Evolutionary conservation across 768 basidiomycete genomes (phyloP).

Genomic region (Vishniacozyma victoriae): DNA sequence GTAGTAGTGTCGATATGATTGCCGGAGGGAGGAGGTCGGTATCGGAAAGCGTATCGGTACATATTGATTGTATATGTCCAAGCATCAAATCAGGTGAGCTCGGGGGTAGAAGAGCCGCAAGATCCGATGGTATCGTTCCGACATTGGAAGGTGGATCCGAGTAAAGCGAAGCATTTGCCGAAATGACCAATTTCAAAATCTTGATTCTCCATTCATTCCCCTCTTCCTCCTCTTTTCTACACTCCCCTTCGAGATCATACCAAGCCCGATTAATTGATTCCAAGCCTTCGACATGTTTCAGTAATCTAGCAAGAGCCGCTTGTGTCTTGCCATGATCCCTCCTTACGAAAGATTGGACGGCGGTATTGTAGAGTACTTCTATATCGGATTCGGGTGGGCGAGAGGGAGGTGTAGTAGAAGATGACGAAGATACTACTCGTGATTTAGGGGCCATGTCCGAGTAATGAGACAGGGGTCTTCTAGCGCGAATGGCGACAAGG

Average conservation of each 20-base stretch:
- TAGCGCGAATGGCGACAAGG: too few relatives aligned
- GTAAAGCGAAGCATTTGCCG: slow-evolving; percentile 25
- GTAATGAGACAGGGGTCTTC: too few relatives aligned
- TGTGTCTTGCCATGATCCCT: slow-evolving; percentile 34
- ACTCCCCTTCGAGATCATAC: not conserved
- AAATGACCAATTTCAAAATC: slow-evolving; percentile 29
- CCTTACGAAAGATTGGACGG: slow-evolving; percentile 37
- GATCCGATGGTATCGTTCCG: slow-evolving; percentile 3
- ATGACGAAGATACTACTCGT: too few relatives aligned
- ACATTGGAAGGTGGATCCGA: slow-evolving; percentile 22
- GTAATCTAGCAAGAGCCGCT: slow-evolving; percentile 15
- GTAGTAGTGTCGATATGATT: slow-evolving; percentile 30
- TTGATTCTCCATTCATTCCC: slow-evolving; percentile 29
- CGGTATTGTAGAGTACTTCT: slow-evolving; percentile 35
- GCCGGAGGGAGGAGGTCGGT: slow-evolving; percentile 18
- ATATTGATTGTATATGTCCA: slow-evolving; percentile 4
- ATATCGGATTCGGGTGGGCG: slow-evolving; percentile 15
- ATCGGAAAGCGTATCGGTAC: not conserved
- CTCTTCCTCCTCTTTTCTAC: not conserved
- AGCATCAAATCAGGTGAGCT: slow-evolving; percentile 14
- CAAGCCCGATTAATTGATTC: not conserved
- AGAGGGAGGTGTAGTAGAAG: slow-evolving; percentile 3
- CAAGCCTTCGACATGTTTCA: too few relatives aligned
- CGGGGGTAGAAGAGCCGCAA: slow-evolving; percentile 12
- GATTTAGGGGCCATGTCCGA: too few relatives aligned